Evolutionary conservation across 2,329 filamentous ascomycete genomes (phyloP).

Genomic region (Penicillium frequentans): DNA sequence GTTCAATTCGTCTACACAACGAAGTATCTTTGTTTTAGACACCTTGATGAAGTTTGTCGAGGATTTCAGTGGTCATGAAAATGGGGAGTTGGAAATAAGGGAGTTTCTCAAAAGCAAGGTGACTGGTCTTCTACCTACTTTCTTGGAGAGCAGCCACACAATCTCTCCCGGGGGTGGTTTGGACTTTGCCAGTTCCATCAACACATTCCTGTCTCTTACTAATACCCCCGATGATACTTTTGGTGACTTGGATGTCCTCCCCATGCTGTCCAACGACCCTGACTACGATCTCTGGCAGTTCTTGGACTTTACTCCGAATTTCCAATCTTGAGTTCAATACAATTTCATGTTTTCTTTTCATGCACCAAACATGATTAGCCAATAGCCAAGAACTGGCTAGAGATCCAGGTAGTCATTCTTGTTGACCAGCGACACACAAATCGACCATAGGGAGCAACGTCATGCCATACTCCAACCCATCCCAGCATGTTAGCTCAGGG

Average conservation of each 20-base stretch:
- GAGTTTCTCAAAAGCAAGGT: neutral
- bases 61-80: neutral
- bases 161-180: neutral
- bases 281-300: neutral
- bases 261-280: neutral
- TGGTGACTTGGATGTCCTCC: constrained; percentile 1
- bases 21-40: neutral
- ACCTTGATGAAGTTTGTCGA: neutral
- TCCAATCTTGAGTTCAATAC: too few species aligned
- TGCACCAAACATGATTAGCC: too few species aligned
- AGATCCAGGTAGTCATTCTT: too few species aligned
- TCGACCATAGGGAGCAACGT: too few species aligned
- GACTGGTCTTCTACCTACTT: neutral
- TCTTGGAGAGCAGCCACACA: neutral
- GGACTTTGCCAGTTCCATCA: neutral
- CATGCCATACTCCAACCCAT: neutral
- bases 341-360: too few species aligned
- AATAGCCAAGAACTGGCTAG: too few species aligned
- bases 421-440: too few species aligned
- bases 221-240: neutral
- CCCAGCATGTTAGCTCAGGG: constrained; percentile 45
- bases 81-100: neutral
- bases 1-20: neutral
- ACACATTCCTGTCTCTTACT: neutral
- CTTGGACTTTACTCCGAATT: neutral